phyloP scores from a whole-genome alignment of 768 basidiomycete species.

The Ramaria sp. region DNA sequence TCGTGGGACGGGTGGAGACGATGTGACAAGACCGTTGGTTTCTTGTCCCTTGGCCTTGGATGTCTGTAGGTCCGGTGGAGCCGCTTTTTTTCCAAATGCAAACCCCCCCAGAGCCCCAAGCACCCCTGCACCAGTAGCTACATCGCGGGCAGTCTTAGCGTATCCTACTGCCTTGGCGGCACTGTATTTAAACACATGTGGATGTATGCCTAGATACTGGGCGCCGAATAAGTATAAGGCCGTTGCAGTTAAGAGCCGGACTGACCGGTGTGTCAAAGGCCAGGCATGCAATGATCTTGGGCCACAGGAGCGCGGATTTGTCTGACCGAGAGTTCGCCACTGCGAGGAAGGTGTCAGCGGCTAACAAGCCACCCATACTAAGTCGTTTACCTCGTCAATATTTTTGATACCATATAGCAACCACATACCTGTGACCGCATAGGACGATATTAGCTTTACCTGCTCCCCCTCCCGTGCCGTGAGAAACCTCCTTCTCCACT shows the following conservation, averaged over 20 bases:
- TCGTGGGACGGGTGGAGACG: slow-evolving; percentile 34
- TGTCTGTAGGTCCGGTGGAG: neutral
- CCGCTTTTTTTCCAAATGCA: neutral
- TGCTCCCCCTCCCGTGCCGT: slow-evolving; percentile 65
- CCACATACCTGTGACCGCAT: slow-evolving; percentile 73
- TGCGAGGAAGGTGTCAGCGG: slow-evolving; percentile 71
- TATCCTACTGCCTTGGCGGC: slow-evolving; percentile 67
- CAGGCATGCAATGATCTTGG: slow-evolving; percentile 71
- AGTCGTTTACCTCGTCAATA: neutral
- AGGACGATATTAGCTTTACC: slow-evolving; percentile 67
- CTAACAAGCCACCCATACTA: slow-evolving; percentile 90
- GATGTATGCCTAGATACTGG: slow-evolving; percentile 83
- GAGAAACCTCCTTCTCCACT: slow-evolving; percentile 72
- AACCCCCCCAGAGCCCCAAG: slow-evolving; percentile 35
- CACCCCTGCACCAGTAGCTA: slow-evolving; percentile 42
- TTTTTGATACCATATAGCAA: too few species aligned
- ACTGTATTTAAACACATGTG: slow-evolving; percentile 73
- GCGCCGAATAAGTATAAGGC: too few species aligned
- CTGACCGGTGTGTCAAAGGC: slow-evolving; percentile 88
- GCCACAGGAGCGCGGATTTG: slow-evolving; percentile 65
- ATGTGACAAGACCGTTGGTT: neutral
- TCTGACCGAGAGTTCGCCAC: slow-evolving; percentile 62
- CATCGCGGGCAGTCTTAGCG: slow-evolving; percentile 49
- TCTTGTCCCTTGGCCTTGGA: neutral
- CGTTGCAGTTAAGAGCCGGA: neutral